These are phyloP conservation scores for Cyberlindnera xishuangbannaensis DNA, from an alignment of 805 yeast species.

Conservation along the genomic window DNA sequence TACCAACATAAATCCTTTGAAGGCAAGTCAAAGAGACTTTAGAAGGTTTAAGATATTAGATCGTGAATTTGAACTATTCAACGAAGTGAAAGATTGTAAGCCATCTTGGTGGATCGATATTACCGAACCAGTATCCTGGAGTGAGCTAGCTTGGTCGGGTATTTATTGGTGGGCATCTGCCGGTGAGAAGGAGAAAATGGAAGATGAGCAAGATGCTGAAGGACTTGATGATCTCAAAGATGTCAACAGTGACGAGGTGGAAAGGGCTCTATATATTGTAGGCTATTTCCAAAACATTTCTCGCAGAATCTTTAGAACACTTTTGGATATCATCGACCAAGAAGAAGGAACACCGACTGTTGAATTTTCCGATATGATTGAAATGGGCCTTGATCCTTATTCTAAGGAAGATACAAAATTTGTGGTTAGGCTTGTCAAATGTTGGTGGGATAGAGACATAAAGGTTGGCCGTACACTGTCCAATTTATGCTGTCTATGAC, in stretches of 20 bases:
- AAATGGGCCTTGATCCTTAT: constrained; percentile 57
- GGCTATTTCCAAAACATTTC: constrained; percentile 51
- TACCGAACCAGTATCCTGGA: constrained; percentile 48
- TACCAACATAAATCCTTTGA: constrained; percentile 6
- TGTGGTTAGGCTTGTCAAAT: constrained; percentile 33
- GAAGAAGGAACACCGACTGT: constrained; percentile 22
- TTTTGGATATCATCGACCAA: constrained; percentile 33
- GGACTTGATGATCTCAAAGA: constrained; percentile 22
- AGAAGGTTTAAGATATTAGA: constrained; percentile 29
- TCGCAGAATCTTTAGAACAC: constrained; percentile 33
- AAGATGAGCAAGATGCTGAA: constrained; percentile 36
- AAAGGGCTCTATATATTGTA: constrained; percentile 28
- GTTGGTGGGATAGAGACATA: constrained; percentile 43
- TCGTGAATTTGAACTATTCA: constrained; percentile 13
- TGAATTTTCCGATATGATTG: constrained; percentile 42
- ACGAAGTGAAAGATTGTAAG: constrained; percentile 7
- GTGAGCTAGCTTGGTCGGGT: constrained; percentile 59
- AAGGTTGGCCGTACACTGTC: constrained; percentile 34
- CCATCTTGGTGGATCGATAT: constrained; percentile 38
- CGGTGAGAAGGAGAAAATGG: constrained; percentile 47
- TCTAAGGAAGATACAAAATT: constrained; percentile 40
- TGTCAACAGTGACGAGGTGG: constrained; percentile 18
- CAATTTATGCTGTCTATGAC: constrained; percentile 29
- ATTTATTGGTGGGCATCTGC: constrained; percentile 87
- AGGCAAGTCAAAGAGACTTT: constrained; percentile 34